These are phyloP conservation scores for Fusarium verticillioides DNA, from an alignment of 2,329 filamentous ascomycete species.

Conservation along the genomic window DNA sequence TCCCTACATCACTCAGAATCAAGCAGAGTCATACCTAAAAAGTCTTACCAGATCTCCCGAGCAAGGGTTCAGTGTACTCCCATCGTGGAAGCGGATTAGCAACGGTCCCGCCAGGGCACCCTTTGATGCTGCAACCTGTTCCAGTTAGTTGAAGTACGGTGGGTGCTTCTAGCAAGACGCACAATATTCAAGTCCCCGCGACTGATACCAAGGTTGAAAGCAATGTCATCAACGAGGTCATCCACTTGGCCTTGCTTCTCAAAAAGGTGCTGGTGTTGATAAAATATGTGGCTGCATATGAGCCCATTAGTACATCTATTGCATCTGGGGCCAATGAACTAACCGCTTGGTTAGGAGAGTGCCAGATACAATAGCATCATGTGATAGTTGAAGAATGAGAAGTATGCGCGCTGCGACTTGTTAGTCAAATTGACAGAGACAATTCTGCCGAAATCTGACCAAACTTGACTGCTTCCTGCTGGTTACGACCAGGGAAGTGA, in stretches of 20 bases:
- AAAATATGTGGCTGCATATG: conserved; percentile 76
- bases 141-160: conserved; percentile 11
- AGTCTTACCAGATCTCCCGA: conserved; percentile 45
- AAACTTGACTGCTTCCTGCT: conserved; percentile 63
- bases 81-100: conserved; percentile 57
- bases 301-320: background rate
- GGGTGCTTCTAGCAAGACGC: conserved; percentile 39
- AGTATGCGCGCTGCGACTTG: conserved; percentile 62
- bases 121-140: conserved; percentile 77
- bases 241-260: conserved; percentile 75
- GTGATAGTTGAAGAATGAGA: conserved; percentile 68
- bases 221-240: conserved; percentile 77
- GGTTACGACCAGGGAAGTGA: conserved; percentile 60
- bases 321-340: conserved; percentile 11
- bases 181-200: conserved; percentile 78
- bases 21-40: too few species aligned
- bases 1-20: conserved; percentile 58
- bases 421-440: background rate
- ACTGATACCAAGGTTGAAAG: conserved; percentile 73
- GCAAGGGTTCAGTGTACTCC: conserved; percentile 51
- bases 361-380: conserved; percentile 67
- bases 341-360: conserved; percentile 71
- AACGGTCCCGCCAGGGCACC: conserved; percentile 74
- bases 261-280: conserved; percentile 79
- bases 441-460: conserved; percentile 49